Evolutionary conservation across 192 early-diverging fungal species (phyloP).

Genomic region (Coemansia sp.): DNA sequence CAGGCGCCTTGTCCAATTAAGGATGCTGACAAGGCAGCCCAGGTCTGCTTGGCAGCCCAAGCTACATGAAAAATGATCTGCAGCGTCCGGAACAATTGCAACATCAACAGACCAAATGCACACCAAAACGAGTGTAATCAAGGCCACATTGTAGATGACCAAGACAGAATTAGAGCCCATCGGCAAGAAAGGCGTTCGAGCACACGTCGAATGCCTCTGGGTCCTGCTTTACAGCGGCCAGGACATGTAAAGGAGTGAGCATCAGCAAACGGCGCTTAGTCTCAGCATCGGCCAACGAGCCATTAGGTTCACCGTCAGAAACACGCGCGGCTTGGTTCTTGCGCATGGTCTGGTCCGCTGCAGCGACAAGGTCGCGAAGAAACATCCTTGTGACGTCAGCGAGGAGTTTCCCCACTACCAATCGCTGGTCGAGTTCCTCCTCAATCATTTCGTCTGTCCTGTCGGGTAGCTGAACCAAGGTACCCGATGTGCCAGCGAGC

Average conservation of each 20-base stretch:
- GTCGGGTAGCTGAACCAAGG: constrained; percentile 30
- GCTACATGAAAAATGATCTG: constrained; percentile 7
- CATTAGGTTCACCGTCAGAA: neutral
- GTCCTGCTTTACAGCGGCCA: constrained; percentile 36
- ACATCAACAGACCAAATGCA: neutral
- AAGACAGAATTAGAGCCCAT: neutral
- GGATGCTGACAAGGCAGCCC: constrained; percentile 3
- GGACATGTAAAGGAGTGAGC: constrained; percentile 46
- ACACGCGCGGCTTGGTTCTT: constrained; percentile 16
- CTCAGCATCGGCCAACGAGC: neutral
- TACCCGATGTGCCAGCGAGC: neutral
- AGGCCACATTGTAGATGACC: neutral
- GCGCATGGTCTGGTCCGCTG: constrained; percentile 34
- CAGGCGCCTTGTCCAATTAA: neutral
- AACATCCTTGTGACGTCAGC: constrained; percentile 43
- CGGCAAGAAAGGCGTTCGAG: constrained; percentile 37
- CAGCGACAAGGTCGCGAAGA: constrained; percentile 36
- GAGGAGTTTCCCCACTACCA: constrained; percentile 42
- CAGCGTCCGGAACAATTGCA: constrained; percentile 4
- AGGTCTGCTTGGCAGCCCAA: neutral
- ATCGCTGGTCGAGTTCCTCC: constrained; percentile 41
- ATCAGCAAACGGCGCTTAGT: constrained; percentile 20
- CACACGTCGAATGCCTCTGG: constrained; percentile 45
- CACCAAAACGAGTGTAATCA: neutral
- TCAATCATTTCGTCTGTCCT: constrained; percentile 30